phyloP scores from a whole-genome alignment of 768 basidiomycete genomes.

The Hygrocybe coccinea region DNA sequence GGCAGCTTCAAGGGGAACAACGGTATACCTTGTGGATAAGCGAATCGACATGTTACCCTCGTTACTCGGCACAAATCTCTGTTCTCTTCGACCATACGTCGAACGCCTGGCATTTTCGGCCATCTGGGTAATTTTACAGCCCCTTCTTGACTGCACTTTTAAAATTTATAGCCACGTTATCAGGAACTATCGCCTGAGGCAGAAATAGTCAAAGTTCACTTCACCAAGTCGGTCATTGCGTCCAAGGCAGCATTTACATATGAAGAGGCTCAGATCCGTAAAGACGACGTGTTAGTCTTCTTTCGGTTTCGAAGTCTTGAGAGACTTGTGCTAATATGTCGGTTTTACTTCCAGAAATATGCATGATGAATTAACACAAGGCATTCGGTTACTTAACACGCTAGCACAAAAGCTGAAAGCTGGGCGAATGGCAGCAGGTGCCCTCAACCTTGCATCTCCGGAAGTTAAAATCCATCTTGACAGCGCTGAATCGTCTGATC shows the following conservation, averaged over 20 bases:
- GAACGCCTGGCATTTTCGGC: conserved; percentile 93
- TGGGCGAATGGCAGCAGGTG: conserved; percentile 90
- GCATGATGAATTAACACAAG: conserved; percentile 75
- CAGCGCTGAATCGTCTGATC: conserved; percentile 88
- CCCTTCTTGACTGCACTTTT: too few relatives aligned
- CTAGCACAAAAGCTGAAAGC: conserved; percentile 83
- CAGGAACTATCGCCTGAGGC: conserved; percentile 89
- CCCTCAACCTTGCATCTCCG: conserved; percentile 94
- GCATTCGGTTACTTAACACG: conserved; percentile 83
- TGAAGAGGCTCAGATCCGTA: conserved; percentile 89
- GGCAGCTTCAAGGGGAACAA: conserved; percentile 92
- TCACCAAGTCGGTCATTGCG: conserved; percentile 94
- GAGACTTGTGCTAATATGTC: neutral
- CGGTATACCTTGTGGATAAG: conserved; percentile 97
- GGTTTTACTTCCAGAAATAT: conserved; percentile 45
- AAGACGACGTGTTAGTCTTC: conserved; percentile 76
- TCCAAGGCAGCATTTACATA: conserved; percentile 97
- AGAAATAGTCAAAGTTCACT: conserved; percentile 84
- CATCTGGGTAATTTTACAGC: conserved; percentile 66
- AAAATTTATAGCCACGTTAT: neutral
- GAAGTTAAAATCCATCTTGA: conserved; percentile 97
- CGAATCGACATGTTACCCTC: conserved; percentile 97
- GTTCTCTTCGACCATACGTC: conserved; percentile 86
- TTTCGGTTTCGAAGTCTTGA: neutral
- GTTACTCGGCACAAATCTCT: conserved; percentile 91